phyloP scores from a whole-genome alignment of 2,329 filamentous ascomycete genomes.

The Fusarium papillatum region DNA sequence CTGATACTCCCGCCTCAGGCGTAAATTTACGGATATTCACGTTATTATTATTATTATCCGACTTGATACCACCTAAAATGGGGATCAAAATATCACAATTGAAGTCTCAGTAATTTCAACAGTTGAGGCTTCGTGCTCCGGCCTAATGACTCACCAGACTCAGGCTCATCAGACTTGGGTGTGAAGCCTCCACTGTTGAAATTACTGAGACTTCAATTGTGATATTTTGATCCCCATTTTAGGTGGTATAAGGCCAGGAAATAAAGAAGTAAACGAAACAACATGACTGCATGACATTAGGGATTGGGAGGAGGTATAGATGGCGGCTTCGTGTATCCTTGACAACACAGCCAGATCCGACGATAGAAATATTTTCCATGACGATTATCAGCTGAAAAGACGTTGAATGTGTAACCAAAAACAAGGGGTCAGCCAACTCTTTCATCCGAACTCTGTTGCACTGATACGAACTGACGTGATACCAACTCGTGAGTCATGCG shows the following conservation, averaged over 20 bases:
- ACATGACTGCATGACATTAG: background rate
- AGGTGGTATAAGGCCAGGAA: background rate
- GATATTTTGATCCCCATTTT: background rate
- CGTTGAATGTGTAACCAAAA: background rate
- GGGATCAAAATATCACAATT: background rate
- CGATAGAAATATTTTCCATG: background rate
- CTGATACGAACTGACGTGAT: background rate
- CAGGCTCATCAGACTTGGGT: background rate
- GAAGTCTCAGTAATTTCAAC: background rate
- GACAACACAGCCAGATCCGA: background rate
- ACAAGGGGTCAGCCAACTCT: background rate
- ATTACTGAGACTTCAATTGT: background rate
- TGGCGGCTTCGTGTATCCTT: background rate
- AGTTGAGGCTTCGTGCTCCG: background rate
- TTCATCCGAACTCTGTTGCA: background rate
- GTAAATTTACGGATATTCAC: slow-evolving; percentile 10
- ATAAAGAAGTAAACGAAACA: slow-evolving; percentile 13
- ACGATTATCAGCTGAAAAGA: background rate
- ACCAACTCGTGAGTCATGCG: background rate
- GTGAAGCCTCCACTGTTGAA: background rate
- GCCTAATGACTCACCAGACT: background rate
- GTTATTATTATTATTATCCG: background rate
- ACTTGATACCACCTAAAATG: background rate
- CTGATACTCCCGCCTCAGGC: slow-evolving; percentile 38
- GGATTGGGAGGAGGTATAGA: background rate